Base-by-base conservation (phyloP, 805 yeast species). In the Yamadazyma akitaensis region DNA sequence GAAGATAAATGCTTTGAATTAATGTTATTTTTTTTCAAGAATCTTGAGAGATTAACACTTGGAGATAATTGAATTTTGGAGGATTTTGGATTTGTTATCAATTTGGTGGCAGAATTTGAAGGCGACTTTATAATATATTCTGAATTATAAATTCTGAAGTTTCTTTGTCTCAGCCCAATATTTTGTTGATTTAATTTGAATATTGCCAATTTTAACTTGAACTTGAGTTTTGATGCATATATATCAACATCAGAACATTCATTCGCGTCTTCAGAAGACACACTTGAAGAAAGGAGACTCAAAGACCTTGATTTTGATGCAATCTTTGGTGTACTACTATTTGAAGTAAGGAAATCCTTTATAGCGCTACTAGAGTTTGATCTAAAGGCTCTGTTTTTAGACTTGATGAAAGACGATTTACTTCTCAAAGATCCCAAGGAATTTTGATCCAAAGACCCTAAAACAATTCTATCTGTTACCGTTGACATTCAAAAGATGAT, bases 181-280 rank as follows among this genome's bases (percentile, higher is more conserved):
- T 30, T 18, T 34, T 49, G 51, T 51, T 68, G 70, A 30, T 52
- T 52, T n/a, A 72, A 50, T 53, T 70, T 72, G 57, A 64, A 68
- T 33, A 70, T 53, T 1, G 77, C 77, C 51, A 71, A 55, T 50
- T 67, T 75, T 35, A 72, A 57, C 54, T 70, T 71, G 48, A 71
- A 60, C 58, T 69, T 72, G 55, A 72, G 61, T 51, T 70, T 70
- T 18, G 72, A 66, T 28, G 75, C 77, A 10, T 52, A 52, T 18
- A 47, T 39, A 39, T 52, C 55, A 47, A 46, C 49, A 30, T 51
- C 50, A 21, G 41, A 30, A 21, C 18, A 31, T 2, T 30, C 19
- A 16, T 19, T 14, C 17, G 32, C 28, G 21, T 36, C 18, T 12
- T 36, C 28, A 28, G 46, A 16, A 11, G 40, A 17, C 26, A 28